A percentile compares a stretch with the other conserved stretches of the same genome.
Conservation (phyloP, 1,284 basidiomycete genomes). For the Stygiomarasmius scandens region DNA sequence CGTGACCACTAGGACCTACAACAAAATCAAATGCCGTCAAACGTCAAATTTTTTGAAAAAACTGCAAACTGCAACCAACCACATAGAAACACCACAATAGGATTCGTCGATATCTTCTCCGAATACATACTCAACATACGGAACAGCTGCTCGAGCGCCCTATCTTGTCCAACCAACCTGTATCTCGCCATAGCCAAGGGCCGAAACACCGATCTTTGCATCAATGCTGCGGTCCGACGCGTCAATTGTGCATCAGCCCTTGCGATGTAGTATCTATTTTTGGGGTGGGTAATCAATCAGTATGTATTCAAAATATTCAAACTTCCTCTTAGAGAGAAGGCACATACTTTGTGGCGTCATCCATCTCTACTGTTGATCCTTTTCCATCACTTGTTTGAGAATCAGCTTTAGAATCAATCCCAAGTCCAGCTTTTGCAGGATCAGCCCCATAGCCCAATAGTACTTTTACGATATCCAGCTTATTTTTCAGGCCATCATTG, state of each 20-base stretch:
- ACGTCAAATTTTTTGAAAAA: background rate
- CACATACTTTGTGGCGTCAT: constrained; percentile 69
- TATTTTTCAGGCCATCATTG: constrained; percentile 66
- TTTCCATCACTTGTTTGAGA: constrained; percentile 21
- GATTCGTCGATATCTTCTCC: constrained; percentile 40
- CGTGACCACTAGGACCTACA: constrained; percentile 80
- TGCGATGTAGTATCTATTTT: constrained; percentile 67
- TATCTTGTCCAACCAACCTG: constrained; percentile 76
- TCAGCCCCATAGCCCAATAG: constrained; percentile 78
- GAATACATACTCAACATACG: constrained; percentile 73
- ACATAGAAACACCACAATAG: constrained; percentile 74
- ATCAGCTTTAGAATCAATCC: background rate
- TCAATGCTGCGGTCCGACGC: constrained; percentile 63
- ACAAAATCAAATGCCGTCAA: constrained; percentile 10
- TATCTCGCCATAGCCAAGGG: constrained; percentile 72
- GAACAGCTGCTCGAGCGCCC: constrained; percentile 76
- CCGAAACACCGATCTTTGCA: constrained; percentile 74
- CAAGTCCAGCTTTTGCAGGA: constrained; percentile 37
- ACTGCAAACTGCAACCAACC: constrained; percentile 43
- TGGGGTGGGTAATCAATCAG: background rate
- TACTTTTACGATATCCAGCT: constrained; percentile 75
- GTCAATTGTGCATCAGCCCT: constrained; percentile 66
- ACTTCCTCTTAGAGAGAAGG: background rate
- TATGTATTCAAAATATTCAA: too few species aligned
- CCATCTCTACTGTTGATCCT: constrained; percentile 56